These are phyloP conservation scores for Alternaria sp. DNA, from an alignment of 2,329 filamentous ascomycete genomes.

Conservation along the genomic window DNA sequence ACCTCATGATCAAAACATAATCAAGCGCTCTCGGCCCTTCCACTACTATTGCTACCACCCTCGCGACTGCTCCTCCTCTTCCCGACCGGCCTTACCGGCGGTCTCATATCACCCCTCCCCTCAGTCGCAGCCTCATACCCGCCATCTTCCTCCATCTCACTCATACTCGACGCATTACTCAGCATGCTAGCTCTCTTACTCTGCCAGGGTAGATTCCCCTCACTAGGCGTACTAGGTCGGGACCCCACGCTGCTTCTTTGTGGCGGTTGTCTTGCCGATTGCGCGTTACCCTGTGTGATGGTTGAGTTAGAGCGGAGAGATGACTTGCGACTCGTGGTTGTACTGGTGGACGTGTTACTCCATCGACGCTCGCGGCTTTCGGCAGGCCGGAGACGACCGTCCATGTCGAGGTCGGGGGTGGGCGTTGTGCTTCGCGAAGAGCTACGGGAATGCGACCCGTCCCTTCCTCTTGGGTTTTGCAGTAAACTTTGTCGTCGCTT, in stretches of 20 bases:
- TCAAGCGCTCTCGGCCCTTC: constrained; percentile 27
- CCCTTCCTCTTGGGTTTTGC: constrained; percentile 29
- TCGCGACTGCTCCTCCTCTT: constrained; percentile 21
- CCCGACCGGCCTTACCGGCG: constrained; percentile 1
- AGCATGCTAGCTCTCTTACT: constrained; percentile 46
- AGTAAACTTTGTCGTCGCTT: constrained; percentile 41
- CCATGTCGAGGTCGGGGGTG: constrained; percentile 44
- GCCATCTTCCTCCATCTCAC: constrained; percentile 16
- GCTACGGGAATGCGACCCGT: constrained; percentile 43
- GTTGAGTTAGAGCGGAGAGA: constrained; percentile 32
- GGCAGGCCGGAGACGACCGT: constrained; percentile 32
- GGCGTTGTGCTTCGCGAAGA: constrained; percentile 44
- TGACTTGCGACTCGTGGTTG: constrained; percentile 24
- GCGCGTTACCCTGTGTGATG: constrained; percentile 34
- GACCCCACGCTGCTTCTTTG: constrained; percentile 17
- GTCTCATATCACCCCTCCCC: neutral
- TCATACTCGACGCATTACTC: constrained; percentile 38
- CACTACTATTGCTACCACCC: constrained; percentile 9
- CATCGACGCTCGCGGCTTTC: constrained; percentile 40
- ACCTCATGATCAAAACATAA: constrained; percentile 16
- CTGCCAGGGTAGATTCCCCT: constrained; percentile 33
- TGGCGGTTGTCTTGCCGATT: constrained; percentile 36
- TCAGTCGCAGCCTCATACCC: constrained; percentile 19
- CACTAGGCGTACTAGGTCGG: constrained; percentile 40
- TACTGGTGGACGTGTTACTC: constrained; percentile 45